Evolutionary conservation across 208 protist genomes (phyloP).

Genomic region (Trypanosoma cruzi): DNA sequence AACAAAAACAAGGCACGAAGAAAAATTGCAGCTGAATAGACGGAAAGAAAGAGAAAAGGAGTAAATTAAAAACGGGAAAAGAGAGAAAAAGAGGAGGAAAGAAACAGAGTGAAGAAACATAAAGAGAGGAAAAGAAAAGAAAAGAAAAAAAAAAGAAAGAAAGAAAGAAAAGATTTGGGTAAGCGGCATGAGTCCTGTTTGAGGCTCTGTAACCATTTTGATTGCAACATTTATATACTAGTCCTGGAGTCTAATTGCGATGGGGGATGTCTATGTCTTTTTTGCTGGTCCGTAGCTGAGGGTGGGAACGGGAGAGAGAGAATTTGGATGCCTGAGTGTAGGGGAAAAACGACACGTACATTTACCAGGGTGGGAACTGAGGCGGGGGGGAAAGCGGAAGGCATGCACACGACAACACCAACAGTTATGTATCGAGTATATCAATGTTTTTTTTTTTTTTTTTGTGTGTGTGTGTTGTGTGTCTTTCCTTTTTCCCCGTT

Average conservation of each 20-base stretch:
- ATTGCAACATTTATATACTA: constrained; percentile 1
- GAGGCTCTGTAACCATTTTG: neutral
- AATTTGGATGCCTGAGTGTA: neutral
- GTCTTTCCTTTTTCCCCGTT: neutral
- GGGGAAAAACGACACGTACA: neutral
- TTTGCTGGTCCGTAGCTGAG: constrained; percentile 1
- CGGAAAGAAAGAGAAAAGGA: too few species aligned
- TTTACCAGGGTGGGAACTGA: neutral
- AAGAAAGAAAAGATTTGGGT: neutral
- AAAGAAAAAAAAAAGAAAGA: neutral
- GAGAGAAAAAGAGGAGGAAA: neutral
- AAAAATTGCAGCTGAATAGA: too few species aligned
- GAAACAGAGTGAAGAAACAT: neutral
- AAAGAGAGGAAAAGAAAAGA: neutral
- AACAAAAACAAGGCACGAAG: too few species aligned
- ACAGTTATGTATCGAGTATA: neutral
- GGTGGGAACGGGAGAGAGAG: neutral
- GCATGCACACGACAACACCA: neutral
- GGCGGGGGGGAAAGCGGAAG: neutral
- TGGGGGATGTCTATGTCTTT: neutral
- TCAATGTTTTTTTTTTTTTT: neutral
- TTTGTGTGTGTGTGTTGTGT: neutral
- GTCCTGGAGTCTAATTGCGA: neutral
- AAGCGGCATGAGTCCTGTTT: neutral
- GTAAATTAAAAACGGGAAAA: too few species aligned